Conservation (phyloP, 306 rosid species). For the Lotus japonicus region DNA sequence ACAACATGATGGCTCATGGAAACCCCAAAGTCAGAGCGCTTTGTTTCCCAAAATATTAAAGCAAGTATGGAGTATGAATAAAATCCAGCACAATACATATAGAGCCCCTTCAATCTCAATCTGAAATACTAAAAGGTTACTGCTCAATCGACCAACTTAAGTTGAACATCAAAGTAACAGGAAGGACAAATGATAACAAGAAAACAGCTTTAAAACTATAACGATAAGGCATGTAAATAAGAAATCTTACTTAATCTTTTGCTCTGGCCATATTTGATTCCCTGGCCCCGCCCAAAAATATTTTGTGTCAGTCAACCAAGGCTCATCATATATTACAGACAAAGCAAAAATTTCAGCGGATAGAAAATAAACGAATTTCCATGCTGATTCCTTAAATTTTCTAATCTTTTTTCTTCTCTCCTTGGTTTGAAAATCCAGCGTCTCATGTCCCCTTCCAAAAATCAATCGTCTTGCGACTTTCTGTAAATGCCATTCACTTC, state of each 20-base stretch:
- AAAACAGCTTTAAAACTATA: slow-evolving; percentile 13
- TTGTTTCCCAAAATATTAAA: slow-evolving; percentile 89
- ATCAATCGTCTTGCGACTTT: slow-evolving; percentile 58
- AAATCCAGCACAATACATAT: slow-evolving; percentile 89
- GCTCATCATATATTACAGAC: slow-evolving; percentile 66
- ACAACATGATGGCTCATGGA: slow-evolving; percentile 97
- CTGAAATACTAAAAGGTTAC: slow-evolving; percentile 44
- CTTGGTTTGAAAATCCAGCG: slow-evolving; percentile 34
- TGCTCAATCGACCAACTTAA: slow-evolving; percentile 6
- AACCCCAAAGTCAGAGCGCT: slow-evolving; percentile 89
- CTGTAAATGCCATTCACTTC: slow-evolving; percentile 37
- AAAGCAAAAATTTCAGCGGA: slow-evolving; percentile 80
- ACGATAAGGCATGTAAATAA: not conserved
- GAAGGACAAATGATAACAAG: slow-evolving; percentile 7
- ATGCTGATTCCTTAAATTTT: slow-evolving; percentile 93
- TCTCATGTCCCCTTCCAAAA: slow-evolving; percentile 56
- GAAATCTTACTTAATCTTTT: slow-evolving; percentile 68
- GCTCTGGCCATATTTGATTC: slow-evolving; percentile 90
- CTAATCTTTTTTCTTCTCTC: slow-evolving; percentile 66
- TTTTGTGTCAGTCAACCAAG: slow-evolving; percentile 76
- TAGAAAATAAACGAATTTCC: slow-evolving; percentile 82
- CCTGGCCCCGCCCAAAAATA: slow-evolving; percentile 95
- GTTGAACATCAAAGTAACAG: not conserved
- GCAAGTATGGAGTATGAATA: slow-evolving; percentile 92
- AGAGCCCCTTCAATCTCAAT: slow-evolving; percentile 78